phyloP scores from a whole-genome alignment of 805 yeast genomes.

The Hanseniaspora meyeri region DNA sequence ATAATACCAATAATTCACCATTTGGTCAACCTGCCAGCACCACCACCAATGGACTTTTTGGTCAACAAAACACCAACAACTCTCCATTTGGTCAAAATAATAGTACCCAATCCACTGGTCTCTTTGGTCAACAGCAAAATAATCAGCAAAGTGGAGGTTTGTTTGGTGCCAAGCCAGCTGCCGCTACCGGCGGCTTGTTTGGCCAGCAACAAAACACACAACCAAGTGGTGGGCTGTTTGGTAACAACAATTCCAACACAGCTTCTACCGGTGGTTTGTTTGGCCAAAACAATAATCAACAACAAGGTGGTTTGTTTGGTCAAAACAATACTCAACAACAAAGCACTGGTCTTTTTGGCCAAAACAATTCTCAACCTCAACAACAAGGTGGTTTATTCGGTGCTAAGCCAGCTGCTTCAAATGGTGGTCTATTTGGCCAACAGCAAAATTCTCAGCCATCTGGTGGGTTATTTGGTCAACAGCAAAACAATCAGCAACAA shows the following conservation, averaged over 20 bases:
- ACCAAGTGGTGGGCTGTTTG: constrained; percentile 19
- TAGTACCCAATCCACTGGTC: constrained; percentile 25
- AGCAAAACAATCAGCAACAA: constrained; percentile 20
- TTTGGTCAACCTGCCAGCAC: constrained; percentile 26
- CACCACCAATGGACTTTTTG: constrained; percentile 29
- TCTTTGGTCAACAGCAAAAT: constrained; percentile 27
- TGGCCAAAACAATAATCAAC: constrained; percentile 20
- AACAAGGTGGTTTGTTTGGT: constrained; percentile 17
- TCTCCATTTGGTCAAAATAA: constrained; percentile 23
- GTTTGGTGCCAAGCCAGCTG: constrained; percentile 33
- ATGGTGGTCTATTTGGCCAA: constrained; percentile 25
- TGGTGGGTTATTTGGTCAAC: constrained; percentile 36
- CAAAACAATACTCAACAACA: constrained; percentile 18
- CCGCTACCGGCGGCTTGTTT: constrained; percentile 31
- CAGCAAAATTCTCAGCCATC: constrained; percentile 15
- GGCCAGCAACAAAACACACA: constrained; percentile 26
- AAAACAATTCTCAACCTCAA: constrained; percentile 15
- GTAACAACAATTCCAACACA: constrained; percentile 9
- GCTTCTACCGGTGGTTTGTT: constrained; percentile 20
- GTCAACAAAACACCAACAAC: constrained; percentile 24
- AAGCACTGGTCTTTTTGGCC: constrained; percentile 20
- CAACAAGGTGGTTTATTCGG: constrained; percentile 22
- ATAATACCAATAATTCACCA: constrained; percentile 19
- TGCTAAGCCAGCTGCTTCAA: constrained; percentile 18
- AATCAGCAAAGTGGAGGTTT: constrained; percentile 22